Conservation (phyloP, 768 basidiomycete genomes). For the Kondoa malvinella region DNA sequence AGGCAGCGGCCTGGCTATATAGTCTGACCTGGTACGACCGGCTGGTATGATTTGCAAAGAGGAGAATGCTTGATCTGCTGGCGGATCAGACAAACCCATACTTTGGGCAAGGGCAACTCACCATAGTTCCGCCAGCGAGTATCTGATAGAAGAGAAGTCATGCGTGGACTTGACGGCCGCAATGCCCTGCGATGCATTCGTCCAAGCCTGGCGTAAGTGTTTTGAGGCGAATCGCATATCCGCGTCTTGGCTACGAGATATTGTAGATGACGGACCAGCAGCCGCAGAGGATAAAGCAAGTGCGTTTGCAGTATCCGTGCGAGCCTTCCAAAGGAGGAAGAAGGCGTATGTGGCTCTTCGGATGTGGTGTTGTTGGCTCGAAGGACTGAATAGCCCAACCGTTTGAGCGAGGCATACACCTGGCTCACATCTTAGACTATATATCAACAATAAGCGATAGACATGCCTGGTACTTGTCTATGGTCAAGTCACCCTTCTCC, state of each 20-base stretch:
- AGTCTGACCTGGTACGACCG: constrained; percentile 43
- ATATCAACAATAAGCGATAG: not conserved
- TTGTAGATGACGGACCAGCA: too few species aligned
- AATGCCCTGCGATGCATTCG: constrained; percentile 25
- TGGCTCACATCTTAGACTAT: constrained; percentile 28
- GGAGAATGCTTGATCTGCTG: constrained; percentile 48
- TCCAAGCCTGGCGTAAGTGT: not conserved
- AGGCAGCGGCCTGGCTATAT: constrained; percentile 9
- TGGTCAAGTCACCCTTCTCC: constrained; percentile 53
- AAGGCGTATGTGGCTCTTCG: not conserved
- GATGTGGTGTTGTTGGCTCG: constrained; percentile 38
- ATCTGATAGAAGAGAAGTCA: constrained; percentile 20
- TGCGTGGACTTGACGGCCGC: constrained; percentile 31
- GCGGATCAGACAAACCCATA: not conserved
- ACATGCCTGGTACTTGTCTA: constrained; percentile 74
- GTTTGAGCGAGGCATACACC: constrained; percentile 83
- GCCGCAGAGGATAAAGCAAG: too few species aligned
- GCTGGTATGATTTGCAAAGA: constrained; percentile 56
- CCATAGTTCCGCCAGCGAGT: constrained; percentile 22
- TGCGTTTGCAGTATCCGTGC: too few species aligned
- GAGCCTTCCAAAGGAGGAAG: not conserved
- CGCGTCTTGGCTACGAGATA: not conserved
- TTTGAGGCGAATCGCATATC: not conserved
- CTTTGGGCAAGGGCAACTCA: not conserved
- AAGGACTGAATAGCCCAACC: constrained; percentile 75